A percentile compares a stretch with the other conserved stretches of the same genome.
These are phyloP conservation scores for Aspergillus neoniger DNA, from an alignment of 2,329 filamentous ascomycete species.

Conservation along the genomic window DNA sequence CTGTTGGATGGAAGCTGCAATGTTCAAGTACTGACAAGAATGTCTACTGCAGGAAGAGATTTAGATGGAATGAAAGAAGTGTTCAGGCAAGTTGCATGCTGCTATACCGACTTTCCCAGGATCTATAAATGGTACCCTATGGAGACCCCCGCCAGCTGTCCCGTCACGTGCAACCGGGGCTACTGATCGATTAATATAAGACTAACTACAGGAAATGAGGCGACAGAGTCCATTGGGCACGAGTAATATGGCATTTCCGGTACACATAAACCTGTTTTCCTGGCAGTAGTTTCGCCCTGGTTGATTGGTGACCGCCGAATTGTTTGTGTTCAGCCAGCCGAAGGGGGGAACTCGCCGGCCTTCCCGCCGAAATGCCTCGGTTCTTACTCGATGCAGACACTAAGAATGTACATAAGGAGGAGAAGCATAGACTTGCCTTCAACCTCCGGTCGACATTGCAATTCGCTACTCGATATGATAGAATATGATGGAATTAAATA, in stretches of 20 bases:
- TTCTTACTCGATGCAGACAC: slow-evolving; percentile 9
- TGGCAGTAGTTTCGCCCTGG: neutral
- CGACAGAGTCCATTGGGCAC: slow-evolving; percentile 10
- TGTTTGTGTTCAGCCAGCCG: neutral
- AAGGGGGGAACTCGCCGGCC: neutral
- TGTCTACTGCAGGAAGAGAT: neutral
- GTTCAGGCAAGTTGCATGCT: neutral
- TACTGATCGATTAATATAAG: neutral
- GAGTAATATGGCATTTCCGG: neutral
- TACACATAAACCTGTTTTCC: neutral
- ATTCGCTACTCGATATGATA: neutral
- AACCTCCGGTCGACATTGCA: neutral
- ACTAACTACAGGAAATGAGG: neutral
- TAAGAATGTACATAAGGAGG: neutral
- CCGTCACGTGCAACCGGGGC: slow-evolving; percentile 23
- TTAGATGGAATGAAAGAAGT: neutral
- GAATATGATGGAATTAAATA: neutral
- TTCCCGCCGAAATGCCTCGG: slow-evolving; percentile 19
- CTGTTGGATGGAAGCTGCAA: neutral
- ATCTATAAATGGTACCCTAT: slow-evolving; percentile 16
- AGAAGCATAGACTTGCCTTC: neutral
- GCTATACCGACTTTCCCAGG: slow-evolving; percentile 12
- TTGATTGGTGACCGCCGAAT: neutral
- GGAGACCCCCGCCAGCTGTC: slow-evolving; percentile 19
- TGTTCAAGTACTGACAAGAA: too few species aligned